Evolutionary conservation across 805 yeast species (phyloP).

Genomic region (Vanderwaltozyma yarrowii): DNA sequence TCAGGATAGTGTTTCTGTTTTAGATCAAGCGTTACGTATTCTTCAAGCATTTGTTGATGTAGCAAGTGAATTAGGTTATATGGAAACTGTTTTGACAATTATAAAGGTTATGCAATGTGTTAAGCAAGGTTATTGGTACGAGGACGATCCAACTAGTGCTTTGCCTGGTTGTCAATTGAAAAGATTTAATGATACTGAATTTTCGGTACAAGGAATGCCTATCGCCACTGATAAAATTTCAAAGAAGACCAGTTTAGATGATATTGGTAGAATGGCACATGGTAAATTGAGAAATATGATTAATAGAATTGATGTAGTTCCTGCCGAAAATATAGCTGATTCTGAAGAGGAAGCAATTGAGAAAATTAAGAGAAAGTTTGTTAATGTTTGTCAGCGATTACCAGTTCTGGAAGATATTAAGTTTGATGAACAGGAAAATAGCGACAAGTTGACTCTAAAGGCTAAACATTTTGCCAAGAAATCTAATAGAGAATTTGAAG

Average conservation of each 20-base stretch:
- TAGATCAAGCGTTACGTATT: slow-evolving; percentile 91
- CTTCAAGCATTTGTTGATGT: slow-evolving; percentile 88
- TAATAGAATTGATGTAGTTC: slow-evolving; percentile 28
- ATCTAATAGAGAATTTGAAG: slow-evolving; percentile 47
- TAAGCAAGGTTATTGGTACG: slow-evolving; percentile 84
- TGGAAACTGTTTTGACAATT: slow-evolving; percentile 49
- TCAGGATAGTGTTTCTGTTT: slow-evolving; percentile 85
- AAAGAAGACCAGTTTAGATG: slow-evolving; percentile 26
- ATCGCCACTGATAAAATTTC: slow-evolving; percentile 1
- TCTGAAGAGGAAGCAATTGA: slow-evolving; percentile 11
- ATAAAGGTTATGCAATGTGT: slow-evolving; percentile 72
- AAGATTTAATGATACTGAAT: slow-evolving; percentile 16
- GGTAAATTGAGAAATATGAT: slow-evolving; percentile 20
- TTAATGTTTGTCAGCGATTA: slow-evolving; percentile 41
- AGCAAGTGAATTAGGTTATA: slow-evolving; percentile 72
- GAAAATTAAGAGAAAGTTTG: slow-evolving; percentile 38
- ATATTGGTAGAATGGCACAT: slow-evolving; percentile 34
- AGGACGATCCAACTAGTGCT: slow-evolving; percentile 53
- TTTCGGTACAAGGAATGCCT: slow-evolving; percentile 16
- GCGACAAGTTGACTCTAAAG: slow-evolving; percentile 32
- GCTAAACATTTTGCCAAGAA: slow-evolving; percentile 44
- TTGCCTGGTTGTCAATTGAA: slow-evolving; percentile 32
- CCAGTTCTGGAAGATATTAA: slow-evolving; percentile 46
- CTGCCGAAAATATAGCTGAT: slow-evolving; percentile 26
- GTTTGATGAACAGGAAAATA: slow-evolving; percentile 32